A percentile compares a stretch with the other conserved stretches of the same genome.
Conservation (phyloP, 352 stramenopile species). For the Globisporangium uncinulatum region DNA sequence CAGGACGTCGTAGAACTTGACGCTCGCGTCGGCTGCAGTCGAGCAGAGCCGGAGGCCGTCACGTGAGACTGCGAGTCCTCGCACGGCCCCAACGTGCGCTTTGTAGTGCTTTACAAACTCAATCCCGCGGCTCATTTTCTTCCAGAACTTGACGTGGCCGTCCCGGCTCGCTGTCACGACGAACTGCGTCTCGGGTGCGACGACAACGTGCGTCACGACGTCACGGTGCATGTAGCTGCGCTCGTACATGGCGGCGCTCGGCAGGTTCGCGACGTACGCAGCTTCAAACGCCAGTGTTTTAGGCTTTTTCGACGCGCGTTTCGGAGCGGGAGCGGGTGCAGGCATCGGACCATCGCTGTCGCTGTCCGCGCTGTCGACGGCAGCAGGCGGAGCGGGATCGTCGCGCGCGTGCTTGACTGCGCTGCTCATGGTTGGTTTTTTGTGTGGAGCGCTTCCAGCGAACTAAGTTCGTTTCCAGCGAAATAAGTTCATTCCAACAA, state of each 20-base stretch:
- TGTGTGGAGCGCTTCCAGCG: no score
- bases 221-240: constrained; percentile 97
- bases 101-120: constrained; percentile 99
- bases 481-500: no score
- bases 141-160: constrained; percentile 99
- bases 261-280: constrained; percentile 80
- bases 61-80: constrained; percentile 73
- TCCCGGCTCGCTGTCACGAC: constrained; percentile 94
- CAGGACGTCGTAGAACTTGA: constrained; percentile 99
- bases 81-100: constrained; percentile 90
- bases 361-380: constrained; percentile 11
- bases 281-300: constrained; percentile 51
- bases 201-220: constrained; percentile 89
- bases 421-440: no score
- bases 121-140: constrained; percentile 93
- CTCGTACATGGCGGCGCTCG: constrained; percentile 91
- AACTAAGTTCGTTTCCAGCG: no score
- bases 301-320: constrained; percentile 38
- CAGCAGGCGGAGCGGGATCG: no score
- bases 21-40: constrained; percentile 84
- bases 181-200: constrained; percentile 93
- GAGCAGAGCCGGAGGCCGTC: constrained; percentile 87
- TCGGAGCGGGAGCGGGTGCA: constrained; percentile 30
- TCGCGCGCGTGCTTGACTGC: no score
- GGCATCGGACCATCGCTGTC: constrained; percentile 62